A percentile compares a stretch with the other conserved stretches of the same genome.
These are phyloP conservation scores for Populus davidiana DNA, from an alignment of 345 rosid species.

Conservation along the genomic window DNA sequence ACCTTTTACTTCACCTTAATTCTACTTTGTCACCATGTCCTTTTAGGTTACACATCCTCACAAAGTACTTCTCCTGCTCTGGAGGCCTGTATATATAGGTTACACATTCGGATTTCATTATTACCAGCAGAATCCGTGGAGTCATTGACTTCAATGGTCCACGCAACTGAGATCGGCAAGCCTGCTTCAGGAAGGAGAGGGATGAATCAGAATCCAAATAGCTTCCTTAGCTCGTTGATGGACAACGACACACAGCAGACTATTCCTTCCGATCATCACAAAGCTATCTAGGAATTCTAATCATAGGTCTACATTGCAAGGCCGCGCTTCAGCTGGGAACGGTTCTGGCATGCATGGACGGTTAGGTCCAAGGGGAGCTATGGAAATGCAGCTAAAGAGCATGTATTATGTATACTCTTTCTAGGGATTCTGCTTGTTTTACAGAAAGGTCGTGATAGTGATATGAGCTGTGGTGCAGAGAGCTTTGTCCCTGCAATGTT, in stretches of 20 bases:
- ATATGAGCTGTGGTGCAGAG: background rate
- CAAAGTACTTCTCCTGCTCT: conserved; percentile 56
- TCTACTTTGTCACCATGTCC: background rate
- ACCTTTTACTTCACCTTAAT: background rate
- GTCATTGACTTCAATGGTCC: conserved; percentile 42
- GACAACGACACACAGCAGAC: background rate
- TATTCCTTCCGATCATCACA: background rate
- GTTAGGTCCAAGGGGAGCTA: conserved; percentile 26
- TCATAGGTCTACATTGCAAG: conserved; percentile 13
- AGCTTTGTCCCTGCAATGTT: background rate
- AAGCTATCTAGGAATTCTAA: background rate
- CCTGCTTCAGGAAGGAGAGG: conserved; percentile 12
- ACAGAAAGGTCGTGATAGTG: background rate
- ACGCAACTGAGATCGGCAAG: conserved; percentile 38
- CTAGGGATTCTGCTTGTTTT: background rate
- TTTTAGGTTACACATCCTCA: conserved; percentile 62
- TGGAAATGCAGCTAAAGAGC: conserved; percentile 16
- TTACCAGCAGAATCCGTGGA: conserved; percentile 36
- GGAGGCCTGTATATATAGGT: conserved; percentile 61
- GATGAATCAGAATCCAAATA: conserved; percentile 3
- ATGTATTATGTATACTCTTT: background rate
- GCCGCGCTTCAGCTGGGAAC: conserved; percentile 16
- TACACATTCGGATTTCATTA: too few relatives aligned
- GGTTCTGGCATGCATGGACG: conserved; percentile 18
- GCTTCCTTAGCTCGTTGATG: conserved; percentile 29